phyloP scores from a whole-genome alignment of 2,329 filamentous ascomycete genomes.

The Beauveria brongniartii region DNA sequence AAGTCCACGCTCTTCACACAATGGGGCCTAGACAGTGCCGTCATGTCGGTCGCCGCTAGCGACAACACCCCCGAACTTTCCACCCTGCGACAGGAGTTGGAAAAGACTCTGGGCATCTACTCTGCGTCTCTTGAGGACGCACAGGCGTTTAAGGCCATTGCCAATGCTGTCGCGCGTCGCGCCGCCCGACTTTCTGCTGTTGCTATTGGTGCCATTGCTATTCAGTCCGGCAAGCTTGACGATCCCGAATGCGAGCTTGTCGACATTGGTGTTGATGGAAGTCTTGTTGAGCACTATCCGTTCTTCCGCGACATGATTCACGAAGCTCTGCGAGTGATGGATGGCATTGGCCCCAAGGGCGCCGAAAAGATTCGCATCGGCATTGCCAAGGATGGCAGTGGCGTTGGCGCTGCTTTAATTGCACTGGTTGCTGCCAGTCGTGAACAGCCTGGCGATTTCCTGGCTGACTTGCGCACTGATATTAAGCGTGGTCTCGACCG shows the following conservation, averaged over 20 bases:
- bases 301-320: slow-evolving; percentile 83
- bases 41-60: slow-evolving; percentile 78
- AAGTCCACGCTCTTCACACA: slow-evolving; percentile 63
- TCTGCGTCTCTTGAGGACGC: slow-evolving; percentile 77
- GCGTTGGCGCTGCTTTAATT: slow-evolving; percentile 77
- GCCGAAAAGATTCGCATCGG: slow-evolving; percentile 87
- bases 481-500: slow-evolving; percentile 28
- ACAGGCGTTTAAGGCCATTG: slow-evolving; percentile 75
- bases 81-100: slow-evolving; percentile 68
- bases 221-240: slow-evolving; percentile 67
- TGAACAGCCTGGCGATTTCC: slow-evolving; percentile 42
- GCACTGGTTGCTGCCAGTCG: slow-evolving; percentile 74
- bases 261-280: slow-evolving; percentile 92
- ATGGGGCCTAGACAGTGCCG: slow-evolving; percentile 87
- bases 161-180: slow-evolving; percentile 76
- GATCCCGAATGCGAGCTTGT: slow-evolving; percentile 59
- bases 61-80: slow-evolving; percentile 67
- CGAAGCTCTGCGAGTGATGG: slow-evolving; percentile 67
- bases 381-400: slow-evolving; percentile 93
- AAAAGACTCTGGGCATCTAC: slow-evolving; percentile 67
- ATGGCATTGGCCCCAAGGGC: slow-evolving; percentile 68
- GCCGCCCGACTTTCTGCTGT: slow-evolving; percentile 83
- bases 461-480: slow-evolving; percentile 33
- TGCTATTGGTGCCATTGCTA: slow-evolving; percentile 74
- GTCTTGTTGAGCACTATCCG: slow-evolving; percentile 91